Evolutionary conservation across 129 eudicot species (phyloP).

Genomic region (Flaveria ramosissima): DNA sequence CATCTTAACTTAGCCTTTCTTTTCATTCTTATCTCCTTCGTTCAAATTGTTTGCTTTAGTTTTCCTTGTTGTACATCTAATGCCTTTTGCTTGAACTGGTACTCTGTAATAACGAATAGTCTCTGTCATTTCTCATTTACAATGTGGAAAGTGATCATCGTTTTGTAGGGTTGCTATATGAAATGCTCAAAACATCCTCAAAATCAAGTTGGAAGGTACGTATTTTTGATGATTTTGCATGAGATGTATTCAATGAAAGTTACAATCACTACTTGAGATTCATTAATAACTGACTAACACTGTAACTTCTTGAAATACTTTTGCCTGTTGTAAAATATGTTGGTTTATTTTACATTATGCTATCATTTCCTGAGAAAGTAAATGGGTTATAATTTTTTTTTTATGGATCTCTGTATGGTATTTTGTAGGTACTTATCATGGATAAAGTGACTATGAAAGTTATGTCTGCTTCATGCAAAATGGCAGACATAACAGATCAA

Average conservation of each 20-base stretch:
- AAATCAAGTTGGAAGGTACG: conserved; percentile 90
- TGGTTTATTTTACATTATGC: neutral
- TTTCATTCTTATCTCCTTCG: neutral
- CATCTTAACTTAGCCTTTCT: neutral
- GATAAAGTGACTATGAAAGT: conserved; percentile 94
- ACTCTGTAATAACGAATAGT: conserved; percentile 2
- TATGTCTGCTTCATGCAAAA: conserved; percentile 88
- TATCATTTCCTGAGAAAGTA: conserved; percentile 1
- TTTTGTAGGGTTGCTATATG: conserved; percentile 71
- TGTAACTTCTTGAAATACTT: neutral
- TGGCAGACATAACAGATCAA: conserved; percentile 97
- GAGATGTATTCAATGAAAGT: conserved; percentile 1
- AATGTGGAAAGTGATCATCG: conserved; percentile 15
- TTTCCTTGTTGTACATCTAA: conserved; percentile 22
- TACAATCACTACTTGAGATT: conserved; percentile 13
- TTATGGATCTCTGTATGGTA: conserved; percentile 15
- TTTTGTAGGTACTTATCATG: conserved; percentile 83
- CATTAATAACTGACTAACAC: neutral
- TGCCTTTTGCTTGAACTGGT: neutral
- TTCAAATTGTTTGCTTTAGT: neutral
- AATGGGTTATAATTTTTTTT: neutral
- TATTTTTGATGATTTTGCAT: conserved; percentile 19
- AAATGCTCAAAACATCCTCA: conserved; percentile 76
- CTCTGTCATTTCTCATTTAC: conserved; percentile 11
- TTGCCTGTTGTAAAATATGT: conserved; percentile 3